Conservation (phyloP, 1,284 basidiomycete species). For the Ceratobasidium sp. region DNA sequence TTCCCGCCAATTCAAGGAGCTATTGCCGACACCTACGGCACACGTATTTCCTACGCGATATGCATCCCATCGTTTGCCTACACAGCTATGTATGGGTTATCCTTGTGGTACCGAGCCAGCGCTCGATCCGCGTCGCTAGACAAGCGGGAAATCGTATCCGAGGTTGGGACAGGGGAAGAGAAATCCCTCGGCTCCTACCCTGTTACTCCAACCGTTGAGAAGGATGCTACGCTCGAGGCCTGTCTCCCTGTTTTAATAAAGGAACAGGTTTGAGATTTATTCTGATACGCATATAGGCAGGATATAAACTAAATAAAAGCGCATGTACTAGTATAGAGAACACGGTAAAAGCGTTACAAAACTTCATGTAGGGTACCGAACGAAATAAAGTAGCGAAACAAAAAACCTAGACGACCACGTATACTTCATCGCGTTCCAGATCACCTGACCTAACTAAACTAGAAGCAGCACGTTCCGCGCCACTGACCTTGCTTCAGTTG, state of each 20-base stretch:
- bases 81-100: neutral
- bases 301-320: neutral
- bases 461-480: no score
- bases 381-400: no score
- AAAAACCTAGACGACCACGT: no score
- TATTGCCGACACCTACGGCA: conserved; percentile 56
- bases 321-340: no score
- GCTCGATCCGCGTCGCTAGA: neutral
- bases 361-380: no score
- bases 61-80: conserved; percentile 11
- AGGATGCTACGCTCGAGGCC: neutral
- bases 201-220: neutral
- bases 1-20: conserved; percentile 62
- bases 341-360: no score
- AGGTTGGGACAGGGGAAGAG: neutral
- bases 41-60: neutral
- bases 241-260: neutral
- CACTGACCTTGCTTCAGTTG: no score
- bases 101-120: neutral
- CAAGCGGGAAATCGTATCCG: neutral
- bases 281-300: no score
- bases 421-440: no score
- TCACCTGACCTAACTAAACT: no score
- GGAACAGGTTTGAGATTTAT: no score
- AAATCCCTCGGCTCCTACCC: conserved; percentile 7